A percentile compares a stretch with the other conserved stretches of the same genome.
These are phyloP conservation scores for Chrysanthemum lavandulifolium DNA, from an alignment of 129 eudicot genomes.

Conservation along the genomic window DNA sequence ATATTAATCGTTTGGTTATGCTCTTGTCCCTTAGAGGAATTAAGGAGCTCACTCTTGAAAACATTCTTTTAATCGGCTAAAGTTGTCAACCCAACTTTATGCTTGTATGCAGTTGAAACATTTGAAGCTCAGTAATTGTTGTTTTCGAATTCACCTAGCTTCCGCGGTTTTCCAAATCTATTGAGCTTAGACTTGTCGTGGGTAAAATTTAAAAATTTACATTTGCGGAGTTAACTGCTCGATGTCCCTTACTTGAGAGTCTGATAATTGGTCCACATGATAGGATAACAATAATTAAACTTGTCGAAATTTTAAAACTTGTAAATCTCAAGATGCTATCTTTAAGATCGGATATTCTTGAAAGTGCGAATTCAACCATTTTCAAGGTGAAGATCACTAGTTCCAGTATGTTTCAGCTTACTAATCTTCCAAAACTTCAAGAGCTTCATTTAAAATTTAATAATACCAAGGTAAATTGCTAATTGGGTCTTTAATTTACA, in stretches of 20 bases:
- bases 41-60: slow-evolving; percentile 4
- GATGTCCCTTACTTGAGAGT: slow-evolving; percentile 15
- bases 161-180: slow-evolving; percentile 11
- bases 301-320: not conserved
- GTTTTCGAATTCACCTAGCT: not conserved
- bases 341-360: not conserved
- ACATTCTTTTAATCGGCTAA: not conserved
- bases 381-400: not conserved
- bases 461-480: not conserved
- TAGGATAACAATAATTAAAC: not conserved
- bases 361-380: no score
- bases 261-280: not conserved
- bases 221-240: not conserved
- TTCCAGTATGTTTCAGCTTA: not conserved
- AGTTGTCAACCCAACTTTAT: slow-evolving; percentile 1
- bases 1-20: slow-evolving; percentile 7
- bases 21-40: slow-evolving; percentile 20
- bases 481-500: not conserved
- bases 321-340: not conserved
- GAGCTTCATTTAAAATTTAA: not conserved
- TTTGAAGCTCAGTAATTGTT: slow-evolving; percentile 7
- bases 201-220: not conserved
- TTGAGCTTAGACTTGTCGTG: not conserved
- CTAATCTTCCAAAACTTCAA: slow-evolving; percentile 7
- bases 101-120: slow-evolving; percentile 3